These are phyloP conservation scores for Phoma sp. DNA, from an alignment of 2,329 filamentous ascomycete species.

Conservation along the genomic window DNA sequence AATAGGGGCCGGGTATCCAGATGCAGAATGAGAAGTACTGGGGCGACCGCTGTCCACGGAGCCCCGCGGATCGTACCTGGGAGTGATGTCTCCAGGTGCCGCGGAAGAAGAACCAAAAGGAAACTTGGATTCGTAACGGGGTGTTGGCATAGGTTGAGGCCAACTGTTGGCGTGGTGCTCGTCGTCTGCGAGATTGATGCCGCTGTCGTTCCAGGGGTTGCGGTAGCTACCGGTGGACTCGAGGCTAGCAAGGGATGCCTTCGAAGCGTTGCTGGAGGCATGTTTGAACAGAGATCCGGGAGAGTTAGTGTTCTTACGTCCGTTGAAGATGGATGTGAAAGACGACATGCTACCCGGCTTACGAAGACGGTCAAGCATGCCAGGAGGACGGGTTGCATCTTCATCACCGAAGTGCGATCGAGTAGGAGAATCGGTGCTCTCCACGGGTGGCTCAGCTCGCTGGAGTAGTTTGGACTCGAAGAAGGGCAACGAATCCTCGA, in stretches of 20 bases:
- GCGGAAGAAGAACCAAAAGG: conserved; percentile 61
- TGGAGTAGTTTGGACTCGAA: conserved; percentile 97
- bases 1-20: conserved; percentile 93
- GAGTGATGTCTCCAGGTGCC: conserved; percentile 77
- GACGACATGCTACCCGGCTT: conserved; percentile 95
- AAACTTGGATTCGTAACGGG: conserved; percentile 65
- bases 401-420: conserved; percentile 84
- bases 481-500: conserved; percentile 94
- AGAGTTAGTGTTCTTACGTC: conserved; percentile 89
- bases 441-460: conserved; percentile 77
- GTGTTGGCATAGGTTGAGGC: conserved; percentile 44
- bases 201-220: conserved; percentile 98
- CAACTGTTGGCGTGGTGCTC: conserved; percentile 61
- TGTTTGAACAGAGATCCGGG: conserved; percentile 82
- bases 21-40: conserved; percentile 95
- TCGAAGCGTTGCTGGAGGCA: conserved; percentile 86
- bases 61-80: conserved; percentile 80
- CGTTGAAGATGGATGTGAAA: conserved; percentile 92
- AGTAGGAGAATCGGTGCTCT: conserved; percentile 86
- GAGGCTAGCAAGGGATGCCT: conserved; percentile 93
- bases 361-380: conserved; percentile 86
- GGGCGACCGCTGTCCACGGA: conserved; percentile 91
- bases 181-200: conserved; percentile 88
- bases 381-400: conserved; percentile 66
- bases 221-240: conserved; percentile 95